These are phyloP conservation scores for Scolecobasidium constrictum DNA, from an alignment of 2,329 filamentous ascomycete genomes.

Conservation along the genomic window DNA sequence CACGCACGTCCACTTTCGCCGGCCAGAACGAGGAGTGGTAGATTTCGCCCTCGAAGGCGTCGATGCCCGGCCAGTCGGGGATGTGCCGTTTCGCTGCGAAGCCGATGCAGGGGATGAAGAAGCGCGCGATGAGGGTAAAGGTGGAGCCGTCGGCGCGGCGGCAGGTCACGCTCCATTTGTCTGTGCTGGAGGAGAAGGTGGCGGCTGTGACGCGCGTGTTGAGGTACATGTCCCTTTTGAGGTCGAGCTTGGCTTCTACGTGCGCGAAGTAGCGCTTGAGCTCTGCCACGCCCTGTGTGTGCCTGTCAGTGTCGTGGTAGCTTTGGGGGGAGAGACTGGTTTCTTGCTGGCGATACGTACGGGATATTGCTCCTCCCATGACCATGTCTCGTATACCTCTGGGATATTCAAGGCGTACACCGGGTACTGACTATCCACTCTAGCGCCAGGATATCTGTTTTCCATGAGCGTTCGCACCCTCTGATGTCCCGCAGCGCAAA, in stretches of 20 bases:
- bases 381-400: conserved; percentile 33
- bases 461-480: no score
- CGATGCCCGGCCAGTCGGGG: conserved; percentile 28
- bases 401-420: conserved; percentile 37
- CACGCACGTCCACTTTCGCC: conserved; percentile 25
- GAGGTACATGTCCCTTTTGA: conserved; percentile 20
- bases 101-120: conserved; percentile 23
- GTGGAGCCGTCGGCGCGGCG: conserved; percentile 24
- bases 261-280: background rate
- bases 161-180: conserved; percentile 21
- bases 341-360: no score
- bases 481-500: no score
- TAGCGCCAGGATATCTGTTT: conserved; percentile 34
- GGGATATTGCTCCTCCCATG: conserved; percentile 11
- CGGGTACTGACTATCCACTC: conserved; percentile 35
- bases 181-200: conserved; percentile 34
- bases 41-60: conserved; percentile 25
- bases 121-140: conserved; percentile 22
- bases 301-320: no score
- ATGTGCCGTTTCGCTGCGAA: conserved; percentile 22
- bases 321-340: no score
- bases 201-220: conserved; percentile 31
- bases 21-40: conserved; percentile 33
- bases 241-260: background rate
- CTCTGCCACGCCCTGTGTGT: background rate